Conservation (phyloP, 2,329 filamentous ascomycete species). For the Trichothecium sympodiale region DNA sequence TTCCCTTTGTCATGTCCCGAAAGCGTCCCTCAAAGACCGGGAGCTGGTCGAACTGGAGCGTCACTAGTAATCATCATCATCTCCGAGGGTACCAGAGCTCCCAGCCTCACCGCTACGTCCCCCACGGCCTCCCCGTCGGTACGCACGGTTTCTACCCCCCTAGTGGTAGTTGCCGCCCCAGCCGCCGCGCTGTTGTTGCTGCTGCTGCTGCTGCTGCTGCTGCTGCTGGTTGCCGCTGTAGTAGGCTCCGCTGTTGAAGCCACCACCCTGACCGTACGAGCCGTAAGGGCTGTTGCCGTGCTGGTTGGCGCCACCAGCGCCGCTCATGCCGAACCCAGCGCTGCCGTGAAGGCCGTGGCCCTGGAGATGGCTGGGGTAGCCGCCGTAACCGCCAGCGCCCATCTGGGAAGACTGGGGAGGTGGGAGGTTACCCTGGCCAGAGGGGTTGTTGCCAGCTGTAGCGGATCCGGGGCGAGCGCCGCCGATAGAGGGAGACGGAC, state of each 20-base stretch:
- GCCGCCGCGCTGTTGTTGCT: conserved; percentile 37
- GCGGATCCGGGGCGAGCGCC: conserved; percentile 48
- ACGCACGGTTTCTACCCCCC: conserved; percentile 20
- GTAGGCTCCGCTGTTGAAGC: conserved; percentile 37
- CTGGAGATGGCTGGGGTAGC: conserved; percentile 44
- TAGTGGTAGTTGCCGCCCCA: conserved; percentile 52
- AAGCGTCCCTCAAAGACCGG: too few relatives aligned
- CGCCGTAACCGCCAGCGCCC: conserved; percentile 35
- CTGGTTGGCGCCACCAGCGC: conserved; percentile 37
- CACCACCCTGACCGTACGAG: conserved; percentile 38
- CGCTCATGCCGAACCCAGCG: conserved; percentile 42
- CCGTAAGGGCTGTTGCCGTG: conserved; percentile 42
- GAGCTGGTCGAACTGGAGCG: too few relatives aligned
- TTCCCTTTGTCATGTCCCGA: too few relatives aligned
- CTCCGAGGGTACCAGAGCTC: too few relatives aligned
- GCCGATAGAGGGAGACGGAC: conserved; percentile 45
- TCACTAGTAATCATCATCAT: too few relatives aligned
- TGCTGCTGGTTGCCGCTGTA: conserved; percentile 23
- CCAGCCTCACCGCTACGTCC: background rate
- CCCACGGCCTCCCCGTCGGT: conserved; percentile 7
- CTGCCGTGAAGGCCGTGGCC: conserved; percentile 42
- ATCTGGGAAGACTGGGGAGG: conserved; percentile 46
- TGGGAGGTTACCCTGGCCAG: conserved; percentile 40
- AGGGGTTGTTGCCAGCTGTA: conserved; percentile 41
- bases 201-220: conserved; percentile 24